Evolutionary conservation across 306 rosid genomes (phyloP), one percentile per base, ranked within the genome.

Genomic region (Trichosanthes cucumerina): DNA sequence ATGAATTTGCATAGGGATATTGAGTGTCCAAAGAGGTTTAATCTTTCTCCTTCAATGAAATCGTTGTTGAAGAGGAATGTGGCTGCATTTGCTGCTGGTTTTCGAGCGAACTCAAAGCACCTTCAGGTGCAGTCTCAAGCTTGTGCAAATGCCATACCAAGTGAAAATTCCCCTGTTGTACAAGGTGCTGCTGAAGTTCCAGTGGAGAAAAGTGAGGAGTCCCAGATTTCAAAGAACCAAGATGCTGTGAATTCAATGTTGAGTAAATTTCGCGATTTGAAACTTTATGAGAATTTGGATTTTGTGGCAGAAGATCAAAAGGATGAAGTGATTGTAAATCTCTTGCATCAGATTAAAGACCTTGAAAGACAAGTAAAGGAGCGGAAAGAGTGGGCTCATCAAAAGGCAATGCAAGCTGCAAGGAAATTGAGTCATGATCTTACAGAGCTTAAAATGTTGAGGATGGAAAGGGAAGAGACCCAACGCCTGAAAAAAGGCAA

Each of bases 341-440:
- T 92, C 33, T 82, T 95, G 78, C 96, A 86, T 86, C 96, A 90
- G 87, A 86, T 92, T 54, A 91, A 91, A 83, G 97, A 92, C 81
- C 90, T 95, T n/a, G 96, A 95, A 85, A 89, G 82, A 70, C 97
- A 92, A 91, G 90, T 86, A 24, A 88, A 85, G 82, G 97, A 92
- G 69, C 84, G 92, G 73, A 91, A 91, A 84, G 99, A 95, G 36
- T 92, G 99, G 99, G 97, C 99, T 26, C 96, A 95, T 75, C 85
- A 84, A 84, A 95, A 95, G 87, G 99, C 99, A 72, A 86, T 95
- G 92, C 99, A 95, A 83, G 97, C 97, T 26, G 99, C 99, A 5
- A 87, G 82, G 81, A 92, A 91, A 89, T 90, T 95, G 16, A 91
- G 92, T 81, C 73, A 85, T 81, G 99, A 95, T 82, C 80, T 92